Percentiles rank a stretch among this genome's conserved stretches.
phyloP scores from a whole-genome alignment of 1,284 basidiomycete species.

The Marasmius sp. region DNA sequence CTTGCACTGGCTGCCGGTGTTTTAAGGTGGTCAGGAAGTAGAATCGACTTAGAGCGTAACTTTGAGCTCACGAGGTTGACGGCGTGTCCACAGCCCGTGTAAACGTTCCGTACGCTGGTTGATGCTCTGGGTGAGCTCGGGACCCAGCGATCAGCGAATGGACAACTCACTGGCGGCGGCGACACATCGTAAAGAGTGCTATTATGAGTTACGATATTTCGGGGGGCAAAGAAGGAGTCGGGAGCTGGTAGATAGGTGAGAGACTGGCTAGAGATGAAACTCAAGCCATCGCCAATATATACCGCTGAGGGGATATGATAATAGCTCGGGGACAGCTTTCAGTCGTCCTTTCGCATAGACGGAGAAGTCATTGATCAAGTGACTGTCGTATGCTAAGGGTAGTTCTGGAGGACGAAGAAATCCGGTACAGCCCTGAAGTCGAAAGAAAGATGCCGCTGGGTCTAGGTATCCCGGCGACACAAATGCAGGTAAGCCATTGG shows the following conservation, averaged over 20 bases:
- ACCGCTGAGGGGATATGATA: background rate
- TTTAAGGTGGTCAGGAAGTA: constrained; percentile 5
- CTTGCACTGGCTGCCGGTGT: constrained; percentile 28
- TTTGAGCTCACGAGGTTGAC: constrained; percentile 33
- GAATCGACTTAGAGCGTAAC: background rate
- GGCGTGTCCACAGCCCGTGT: constrained; percentile 37
- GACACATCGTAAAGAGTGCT: constrained; percentile 27
- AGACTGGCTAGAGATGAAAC: background rate
- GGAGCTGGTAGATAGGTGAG: background rate
- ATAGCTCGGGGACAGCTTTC: background rate
- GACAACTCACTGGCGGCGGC: constrained; percentile 35
- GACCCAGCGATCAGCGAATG: too few species aligned
- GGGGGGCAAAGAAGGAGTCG: background rate
- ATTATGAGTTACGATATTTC: background rate
- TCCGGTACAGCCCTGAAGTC: background rate
- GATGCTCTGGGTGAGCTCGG: constrained; percentile 1
- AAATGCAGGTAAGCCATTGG: background rate
- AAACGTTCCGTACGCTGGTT: constrained; percentile 41
- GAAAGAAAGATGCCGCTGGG: background rate
- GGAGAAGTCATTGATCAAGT: background rate
- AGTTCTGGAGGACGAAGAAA: background rate
- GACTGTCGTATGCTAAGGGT: background rate
- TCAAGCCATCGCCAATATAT: background rate
- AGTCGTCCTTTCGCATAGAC: background rate
- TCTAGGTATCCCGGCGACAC: background rate